These are phyloP conservation scores for Neltuma alba DNA, from an alignment of 306 rosid genomes.

Conservation along the genomic window DNA sequence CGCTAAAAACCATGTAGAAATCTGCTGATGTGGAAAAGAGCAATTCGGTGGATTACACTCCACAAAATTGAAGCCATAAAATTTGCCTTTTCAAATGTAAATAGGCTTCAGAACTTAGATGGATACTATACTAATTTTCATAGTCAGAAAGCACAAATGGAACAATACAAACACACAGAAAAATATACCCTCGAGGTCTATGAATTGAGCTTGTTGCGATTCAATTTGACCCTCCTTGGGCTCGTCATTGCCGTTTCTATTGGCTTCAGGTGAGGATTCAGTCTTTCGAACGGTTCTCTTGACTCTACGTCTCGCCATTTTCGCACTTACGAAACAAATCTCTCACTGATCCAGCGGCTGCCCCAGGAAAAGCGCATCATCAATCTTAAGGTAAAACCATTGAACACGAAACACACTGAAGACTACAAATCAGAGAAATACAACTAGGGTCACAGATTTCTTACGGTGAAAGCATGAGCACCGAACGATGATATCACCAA, in stretches of 20 bases:
- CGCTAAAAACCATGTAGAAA: too few relatives aligned
- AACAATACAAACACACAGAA: not conserved
- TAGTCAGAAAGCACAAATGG: not conserved
- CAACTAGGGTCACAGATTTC: not conserved
- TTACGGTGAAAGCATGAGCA: not conserved
- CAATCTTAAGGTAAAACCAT: not conserved
- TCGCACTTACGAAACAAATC: slow-evolving; percentile 3
- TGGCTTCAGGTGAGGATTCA: slow-evolving; percentile 19
- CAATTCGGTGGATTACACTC: not conserved
- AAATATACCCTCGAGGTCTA: slow-evolving; percentile 58
- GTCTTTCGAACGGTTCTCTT: slow-evolving; percentile 42
- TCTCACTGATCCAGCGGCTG: slow-evolving; percentile 5
- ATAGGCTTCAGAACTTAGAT: not conserved
- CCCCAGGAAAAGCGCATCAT: not conserved
- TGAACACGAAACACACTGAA: not conserved
- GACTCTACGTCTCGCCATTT: slow-evolving; percentile 61
- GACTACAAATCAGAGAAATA: not conserved
- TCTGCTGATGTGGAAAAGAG: not conserved
- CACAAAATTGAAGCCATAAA: not conserved
- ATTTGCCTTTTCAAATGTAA: not conserved
- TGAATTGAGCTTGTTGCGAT: slow-evolving; percentile 42
- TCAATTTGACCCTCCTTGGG: slow-evolving; percentile 36
- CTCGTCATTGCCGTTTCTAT: slow-evolving; percentile 23
- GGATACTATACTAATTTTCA: not conserved
- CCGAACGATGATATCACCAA: not conserved